Base-by-base conservation (phyloP, 768 basidiomycete genomes). In the Mycena alexandri region DNA sequence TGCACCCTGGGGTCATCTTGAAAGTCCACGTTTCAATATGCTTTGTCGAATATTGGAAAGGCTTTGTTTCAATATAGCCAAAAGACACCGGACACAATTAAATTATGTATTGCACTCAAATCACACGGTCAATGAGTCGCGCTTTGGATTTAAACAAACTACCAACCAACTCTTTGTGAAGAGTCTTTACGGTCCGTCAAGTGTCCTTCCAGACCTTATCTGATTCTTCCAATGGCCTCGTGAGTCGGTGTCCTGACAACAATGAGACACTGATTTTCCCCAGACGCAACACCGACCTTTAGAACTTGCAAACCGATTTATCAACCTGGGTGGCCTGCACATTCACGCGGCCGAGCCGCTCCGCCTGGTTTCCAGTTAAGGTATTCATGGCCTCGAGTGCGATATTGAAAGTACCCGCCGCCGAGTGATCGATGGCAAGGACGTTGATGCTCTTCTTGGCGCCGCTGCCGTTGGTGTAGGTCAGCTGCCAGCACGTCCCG, bases 401-500 rank as follows among this genome's bases (percentile, higher is more conserved):
- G 29, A 89, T 75, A 63, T 85, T 87, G 71, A 87, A 88, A 1
- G 69, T 67, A 6, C 81, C 83, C 14, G 76, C 72, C n/a, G 57
- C 75, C 19, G 86, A 80, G 48, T 82, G 78, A 70, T 91, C 88
- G 21, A 92, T 78, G 2, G 85, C 89, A 1, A 85, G 75, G 14
- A 90, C 74, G 44, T 80, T 83, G 75, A 89, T 79, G 59, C 73
- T 83, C 62, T 66, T 81, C 21, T 71, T 72, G 1, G 61, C 70
- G 5, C 80, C 79, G 7, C 67, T 52, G 7, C 59, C 29, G 57
- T 78, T 76, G 42, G 80, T 79, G 75, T 83, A 90, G 7, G 84
- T 83, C 68, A 91, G 73, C 64, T 81, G 61, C 88, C 88, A 91
- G 76, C 90, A 91, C 29, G 83, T 82, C 2, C 88, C 88, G 71